Evolutionary conservation across 1,284 basidiomycete genomes (phyloP), one percentile per base, ranked within the genome.

Genomic region (Ceratobasidium papillatum): DNA sequence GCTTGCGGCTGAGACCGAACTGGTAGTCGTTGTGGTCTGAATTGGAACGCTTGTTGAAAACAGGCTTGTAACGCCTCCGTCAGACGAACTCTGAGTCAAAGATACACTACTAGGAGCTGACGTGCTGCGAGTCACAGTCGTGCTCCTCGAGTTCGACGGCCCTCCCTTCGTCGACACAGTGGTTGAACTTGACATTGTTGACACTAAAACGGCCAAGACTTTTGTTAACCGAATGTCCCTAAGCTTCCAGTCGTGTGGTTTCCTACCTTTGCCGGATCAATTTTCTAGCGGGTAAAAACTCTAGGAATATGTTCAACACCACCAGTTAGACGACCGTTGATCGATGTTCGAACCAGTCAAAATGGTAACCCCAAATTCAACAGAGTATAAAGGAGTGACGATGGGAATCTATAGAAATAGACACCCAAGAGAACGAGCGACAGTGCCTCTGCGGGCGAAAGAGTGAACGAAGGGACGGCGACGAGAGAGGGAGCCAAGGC

Each of bases 121-220:
- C 30, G 54, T 32, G 54, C 54, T 56, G 32, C 30, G 30, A 17
- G 56, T 59, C n/a, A 17, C 34, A n/a, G 56, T 38, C 17, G 34
- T 14, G 17, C 32, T 41, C 36, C 17, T 59, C n/a, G 56, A 38
- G 56, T 9, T 59, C 36, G 56, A 38, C n/a, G 54, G 32, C 27
- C 19, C 56, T 8, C 56, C 34, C 36, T 36, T 59, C 19, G 56
- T 59, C 17, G 56, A 59, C 36, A 17, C 27, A 17, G 56, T 38
- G 1, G 32, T 30, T 5, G 36, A 59, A 25, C 56, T 59, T 17
- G 56, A 59, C 56, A 59, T 59, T n/a, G 56, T 27, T 56, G 54
- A 56, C 54, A 17, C 36, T 59, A 36, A 19, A 59, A 59, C 25
- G 36, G 27, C 56, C 56, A 59, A 59, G 34, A n/a, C 36, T 36